Evolutionary conservation across 108 stramenopile species (phyloP), one percentile per base, ranked within the genome.

Genomic region (Cyclotella baltica): DNA sequence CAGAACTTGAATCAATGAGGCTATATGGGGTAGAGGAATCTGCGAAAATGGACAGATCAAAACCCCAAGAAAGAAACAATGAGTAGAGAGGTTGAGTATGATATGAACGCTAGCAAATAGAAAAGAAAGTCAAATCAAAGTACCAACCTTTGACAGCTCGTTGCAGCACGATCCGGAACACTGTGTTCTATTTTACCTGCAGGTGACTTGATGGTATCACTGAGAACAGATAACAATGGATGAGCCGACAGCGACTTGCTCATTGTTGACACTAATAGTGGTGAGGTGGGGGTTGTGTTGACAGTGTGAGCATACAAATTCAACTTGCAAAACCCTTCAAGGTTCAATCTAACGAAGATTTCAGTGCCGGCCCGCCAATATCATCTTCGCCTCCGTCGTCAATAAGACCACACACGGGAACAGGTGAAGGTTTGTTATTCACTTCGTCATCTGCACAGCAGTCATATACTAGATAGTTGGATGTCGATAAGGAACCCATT

Each of bases 141-240:
- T 27, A 18, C 40, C 46, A 0, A 65, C 63, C 78, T 85, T 52
- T 92, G 90, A 11, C 87, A 84, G 33, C 84, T 69, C 5, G 85
- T 82, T 13, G 90, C 93, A n/a, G 93, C 90, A 31, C 87, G 86
- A 65, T 95, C 91, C 9, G 96, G 73, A 33, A 97, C 93, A 27
- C 87, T 81, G 72, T 96, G 96, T 63, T 92, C 89, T 83, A 96
- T 94, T 66, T 83, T 92, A 0, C 90, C 91, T 23, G 91, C 92
- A 15, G 91, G 91, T 27, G 77, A 66, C 63, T 82, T 73, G 56
- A 96, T 90, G 71, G 92, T 87, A 5, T 86, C 81, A 67, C 92
- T 73, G 31, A 96, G 74, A 4, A 68, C 40, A 19, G 76, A 76
- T 48, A 96, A 72, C 3, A 78, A 62, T 10, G 92, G 90, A 83